These are phyloP conservation scores for Termitomyces sp. DNA, from an alignment of 768 basidiomycete species.

Conservation along the genomic window DNA sequence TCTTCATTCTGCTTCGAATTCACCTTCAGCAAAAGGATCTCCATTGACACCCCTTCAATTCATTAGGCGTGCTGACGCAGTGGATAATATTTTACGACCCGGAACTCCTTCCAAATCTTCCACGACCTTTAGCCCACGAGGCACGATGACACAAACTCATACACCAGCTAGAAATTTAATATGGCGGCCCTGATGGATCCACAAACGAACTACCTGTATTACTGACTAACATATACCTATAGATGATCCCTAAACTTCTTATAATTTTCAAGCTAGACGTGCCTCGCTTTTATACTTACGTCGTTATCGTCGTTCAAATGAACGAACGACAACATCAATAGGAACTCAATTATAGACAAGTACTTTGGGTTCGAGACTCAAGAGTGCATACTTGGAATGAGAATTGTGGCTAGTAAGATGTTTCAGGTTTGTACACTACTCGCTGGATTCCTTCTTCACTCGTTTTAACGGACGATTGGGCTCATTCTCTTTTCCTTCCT, in stretches of 20 bases:
- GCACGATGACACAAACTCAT: slow-evolving; percentile 35
- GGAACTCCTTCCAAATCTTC: slow-evolving; percentile 66
- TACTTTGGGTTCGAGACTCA: background rate
- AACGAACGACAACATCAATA: background rate
- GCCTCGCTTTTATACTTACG: background rate
- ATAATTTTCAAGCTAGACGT: background rate
- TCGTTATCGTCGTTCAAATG: background rate
- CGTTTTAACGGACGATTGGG: slow-evolving; percentile 4
- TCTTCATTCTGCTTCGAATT: slow-evolving; percentile 34
- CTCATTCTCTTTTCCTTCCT: slow-evolving; percentile 10
- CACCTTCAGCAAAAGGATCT: slow-evolving; percentile 62
- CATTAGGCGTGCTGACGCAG: slow-evolving; percentile 76
- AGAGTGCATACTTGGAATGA: background rate
- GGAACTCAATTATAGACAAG: background rate
- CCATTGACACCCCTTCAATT: slow-evolving; percentile 83
- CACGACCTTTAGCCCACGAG: slow-evolving; percentile 34
- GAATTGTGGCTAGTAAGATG: background rate
- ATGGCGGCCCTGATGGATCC: slow-evolving; percentile 58
- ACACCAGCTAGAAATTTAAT: slow-evolving; percentile 52
- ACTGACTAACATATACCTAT: slow-evolving; percentile 1
- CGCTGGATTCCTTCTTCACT: slow-evolving; percentile 5
- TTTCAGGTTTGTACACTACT: slow-evolving; percentile 4
- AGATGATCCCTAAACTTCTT: background rate
- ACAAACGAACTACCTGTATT: slow-evolving; percentile 5
- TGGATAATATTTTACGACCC: slow-evolving; percentile 54